A percentile compares a stretch with the other conserved stretches of the same genome.
phyloP scores from a whole-genome alignment of 1,284 basidiomycete species.

The Boletellus deceptivus region DNA sequence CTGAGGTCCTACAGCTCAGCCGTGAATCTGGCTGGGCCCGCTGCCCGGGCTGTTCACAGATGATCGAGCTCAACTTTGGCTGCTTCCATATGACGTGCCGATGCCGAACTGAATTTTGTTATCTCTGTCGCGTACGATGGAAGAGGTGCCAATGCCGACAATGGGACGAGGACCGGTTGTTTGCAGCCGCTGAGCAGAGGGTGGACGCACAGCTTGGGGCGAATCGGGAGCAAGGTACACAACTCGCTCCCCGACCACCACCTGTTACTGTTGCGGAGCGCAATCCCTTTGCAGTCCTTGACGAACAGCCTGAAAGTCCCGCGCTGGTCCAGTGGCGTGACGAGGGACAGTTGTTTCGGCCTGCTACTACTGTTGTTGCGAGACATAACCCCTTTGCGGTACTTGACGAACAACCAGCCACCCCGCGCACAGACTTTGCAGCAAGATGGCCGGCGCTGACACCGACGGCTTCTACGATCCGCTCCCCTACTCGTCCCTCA shows the following conservation, averaged over 20 bases:
- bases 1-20: slow-evolving; percentile 34
- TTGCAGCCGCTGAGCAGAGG: slow-evolving; percentile 33
- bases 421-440: neutral
- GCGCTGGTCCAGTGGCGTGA: no score
- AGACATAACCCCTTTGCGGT: neutral
- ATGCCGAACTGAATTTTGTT: slow-evolving; percentile 46
- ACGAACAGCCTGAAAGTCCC: no score
- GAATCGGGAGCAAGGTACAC: slow-evolving; percentile 7
- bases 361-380: neutral
- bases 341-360: no score
- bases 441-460: neutral
- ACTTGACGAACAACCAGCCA: neutral
- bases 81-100: slow-evolving; percentile 50
- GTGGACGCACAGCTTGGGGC: slow-evolving; percentile 28
- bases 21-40: slow-evolving; percentile 39
- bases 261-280: neutral
- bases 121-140: slow-evolving; percentile 40
- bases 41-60: slow-evolving; percentile 41
- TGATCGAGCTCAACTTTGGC: slow-evolving; percentile 42
- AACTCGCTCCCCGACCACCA: slow-evolving; percentile 5
- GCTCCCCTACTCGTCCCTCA: neutral
- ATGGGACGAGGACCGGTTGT: slow-evolving; percentile 40
- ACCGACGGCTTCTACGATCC: neutral
- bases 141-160: slow-evolving; percentile 41
- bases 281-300: no score